These are phyloP conservation scores for Suhomyces pyralidae DNA, from an alignment of 805 yeast species.

Conservation along the genomic window DNA sequence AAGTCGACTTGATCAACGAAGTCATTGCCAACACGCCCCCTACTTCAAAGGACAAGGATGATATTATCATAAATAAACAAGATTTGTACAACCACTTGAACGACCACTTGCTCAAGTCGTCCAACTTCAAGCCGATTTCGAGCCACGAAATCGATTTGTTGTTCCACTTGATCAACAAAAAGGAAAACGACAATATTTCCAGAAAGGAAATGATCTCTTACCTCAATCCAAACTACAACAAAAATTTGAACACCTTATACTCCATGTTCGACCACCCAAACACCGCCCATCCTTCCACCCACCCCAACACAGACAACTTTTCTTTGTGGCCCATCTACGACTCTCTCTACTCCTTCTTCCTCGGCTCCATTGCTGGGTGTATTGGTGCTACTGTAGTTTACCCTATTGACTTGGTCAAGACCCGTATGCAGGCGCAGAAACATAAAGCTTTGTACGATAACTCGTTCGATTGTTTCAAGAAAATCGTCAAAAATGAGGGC, in stretches of 20 bases:
- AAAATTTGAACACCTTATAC: conserved; percentile 32
- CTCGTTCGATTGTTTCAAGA: conserved; percentile 81
- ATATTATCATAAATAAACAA: conserved; percentile 38
- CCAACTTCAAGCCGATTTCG: conserved; percentile 42
- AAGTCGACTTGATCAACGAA: conserved; percentile 44
- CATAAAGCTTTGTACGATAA: conserved; percentile 67
- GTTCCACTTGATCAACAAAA: conserved; percentile 37
- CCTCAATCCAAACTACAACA: conserved; percentile 56
- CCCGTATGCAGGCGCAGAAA: conserved; percentile 96
- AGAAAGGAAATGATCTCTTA: conserved; percentile 41
- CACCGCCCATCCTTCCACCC: conserved; percentile 27
- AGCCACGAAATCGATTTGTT: conserved; percentile 39
- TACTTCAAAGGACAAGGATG: conserved; percentile 37
- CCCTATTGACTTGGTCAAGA: conserved; percentile 93
- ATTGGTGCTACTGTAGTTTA: conserved; percentile 97
- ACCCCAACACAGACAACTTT: conserved; percentile 34
- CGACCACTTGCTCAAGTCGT: conserved; percentile 41
- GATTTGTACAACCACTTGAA: conserved; percentile 42
- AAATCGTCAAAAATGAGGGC: conserved; percentile 77
- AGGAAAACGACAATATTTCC: conserved; percentile 35
- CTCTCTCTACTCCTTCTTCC: conserved; percentile 78
- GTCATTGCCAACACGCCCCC: conserved; percentile 47
- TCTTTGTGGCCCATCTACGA: conserved; percentile 53
- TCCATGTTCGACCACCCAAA: conserved; percentile 43
- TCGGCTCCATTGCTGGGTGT: conserved; percentile 96